Base-by-base conservation (phyloP, 2,329 filamentous ascomycete genomes). In the Xylariaceae sp. region DNA sequence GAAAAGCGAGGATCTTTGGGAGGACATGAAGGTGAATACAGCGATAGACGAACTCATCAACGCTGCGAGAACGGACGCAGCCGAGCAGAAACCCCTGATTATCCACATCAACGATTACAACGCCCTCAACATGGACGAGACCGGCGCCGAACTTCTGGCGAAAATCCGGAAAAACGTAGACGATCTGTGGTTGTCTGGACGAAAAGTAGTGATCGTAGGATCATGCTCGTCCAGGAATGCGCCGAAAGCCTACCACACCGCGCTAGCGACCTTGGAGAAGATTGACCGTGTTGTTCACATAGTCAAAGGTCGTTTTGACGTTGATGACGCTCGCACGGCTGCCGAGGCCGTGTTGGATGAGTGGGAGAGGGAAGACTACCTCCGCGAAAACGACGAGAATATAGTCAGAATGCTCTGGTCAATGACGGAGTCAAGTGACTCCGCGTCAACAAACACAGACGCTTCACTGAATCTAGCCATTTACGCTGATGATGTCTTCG, bases 21-120 rank as follows among this genome's bases (percentile, higher is more conserved):
- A 84, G 51, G 82, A 82, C 39, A 73, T 87, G 44, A 88, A 88
- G 70, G 75, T 86, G 60, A 79, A 80, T 55, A 77, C 81, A 37
- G 77, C 82, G 5, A 66, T 88, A 48, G 82, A 86, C 51, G 76
- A 80, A 51, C 73, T 88, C n/a, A 73, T 86, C 30, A 73, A 75
- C 50, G 76, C 80, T 2, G 76, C 78, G 3, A 74, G 80, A 30
- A 64, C 72, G 17, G 65, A 72, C 4, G 62, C 65, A 34, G 51
- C 64, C 5, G 67, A 70, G 66, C 70, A 67, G 70, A 79, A 72
- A 18, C 80, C 79, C 23, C 80, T 92, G 6, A 86, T 97, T 59
- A 79, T 95, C 45, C 90, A 90, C 66, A 76, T 96, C 10, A 84
- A 89, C 70, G 90, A 97, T 71, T 89, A 91, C 68, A 85, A 89